These are phyloP conservation scores for Eleusine coracana DNA, from an alignment of 176 grass and related monocot species.

Conservation along the genomic window DNA sequence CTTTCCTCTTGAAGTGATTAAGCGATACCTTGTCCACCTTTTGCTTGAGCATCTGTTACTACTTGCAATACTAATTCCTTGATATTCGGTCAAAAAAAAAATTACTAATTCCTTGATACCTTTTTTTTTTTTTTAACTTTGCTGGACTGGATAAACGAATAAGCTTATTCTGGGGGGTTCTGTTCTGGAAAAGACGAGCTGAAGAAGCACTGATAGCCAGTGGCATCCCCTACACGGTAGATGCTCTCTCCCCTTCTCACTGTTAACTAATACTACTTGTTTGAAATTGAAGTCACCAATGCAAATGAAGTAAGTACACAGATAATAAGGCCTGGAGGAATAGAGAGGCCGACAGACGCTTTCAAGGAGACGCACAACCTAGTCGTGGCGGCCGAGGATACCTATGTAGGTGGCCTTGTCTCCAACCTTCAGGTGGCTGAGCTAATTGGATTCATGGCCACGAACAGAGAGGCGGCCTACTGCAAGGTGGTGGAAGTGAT, in stretches of 20 bases:
- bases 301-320: background rate
- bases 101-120: background rate
- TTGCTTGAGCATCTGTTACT: background rate
- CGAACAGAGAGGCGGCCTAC: constrained; percentile 60
- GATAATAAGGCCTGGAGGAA: constrained; percentile 92
- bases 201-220: constrained; percentile 85
- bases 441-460: constrained; percentile 74
- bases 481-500: constrained; percentile 83
- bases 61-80: background rate
- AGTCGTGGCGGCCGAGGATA: constrained; percentile 73
- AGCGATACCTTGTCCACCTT: background rate
- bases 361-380: constrained; percentile 97
- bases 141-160: background rate
- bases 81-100: no score
- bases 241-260: background rate
- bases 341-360: constrained; percentile 92
- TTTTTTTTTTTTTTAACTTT: background rate
- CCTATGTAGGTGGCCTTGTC: constrained; percentile 81
- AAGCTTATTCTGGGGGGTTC: constrained; percentile 89
- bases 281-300: background rate
- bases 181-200: constrained; percentile 84
- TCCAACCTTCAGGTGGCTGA: constrained; percentile 97
- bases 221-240: constrained; percentile 83
- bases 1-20: constrained; percentile 72
- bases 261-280: background rate